Evolutionary conservation across 371 early-diverging fungal species (phyloP).

Genomic region (Apophysomyces ossiformis): DNA sequence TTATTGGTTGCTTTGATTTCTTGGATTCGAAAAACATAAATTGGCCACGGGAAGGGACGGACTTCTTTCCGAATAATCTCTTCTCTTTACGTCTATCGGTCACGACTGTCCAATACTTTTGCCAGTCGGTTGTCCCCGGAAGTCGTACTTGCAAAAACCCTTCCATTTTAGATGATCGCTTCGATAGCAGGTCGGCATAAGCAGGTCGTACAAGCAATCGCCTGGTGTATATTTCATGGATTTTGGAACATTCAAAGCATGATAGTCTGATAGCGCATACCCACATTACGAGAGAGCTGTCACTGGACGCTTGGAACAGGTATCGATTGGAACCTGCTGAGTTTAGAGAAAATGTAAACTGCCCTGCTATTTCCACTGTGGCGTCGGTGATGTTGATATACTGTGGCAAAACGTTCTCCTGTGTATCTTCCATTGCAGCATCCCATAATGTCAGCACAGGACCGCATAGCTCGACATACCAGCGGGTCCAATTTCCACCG

Average conservation of each 20-base stretch:
- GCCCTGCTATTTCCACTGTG: conserved; percentile 38
- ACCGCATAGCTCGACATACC: conserved; percentile 75
- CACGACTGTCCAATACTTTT: conserved; percentile 64
- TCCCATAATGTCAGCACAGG: conserved; percentile 69
- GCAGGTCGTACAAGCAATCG: conserved; percentile 51
- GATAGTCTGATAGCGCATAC: conserved; percentile 74
- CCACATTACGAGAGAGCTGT: conserved; percentile 39
- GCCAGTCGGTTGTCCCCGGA: conserved; percentile 67
- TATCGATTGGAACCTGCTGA: conserved; percentile 71
- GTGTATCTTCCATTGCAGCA: conserved; percentile 22
- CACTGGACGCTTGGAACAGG: conserved; percentile 52
- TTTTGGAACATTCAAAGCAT: conserved; percentile 73
- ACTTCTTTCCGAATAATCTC: conserved; percentile 60
- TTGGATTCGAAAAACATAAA: conserved; percentile 63
- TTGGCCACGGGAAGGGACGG: conserved; percentile 54
- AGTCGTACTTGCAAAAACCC: conserved; percentile 67
- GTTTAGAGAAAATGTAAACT: conserved; percentile 61
- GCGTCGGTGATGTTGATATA: conserved; percentile 77
- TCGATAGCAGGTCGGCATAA: conserved; percentile 8
- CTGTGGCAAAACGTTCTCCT: conserved; percentile 44
- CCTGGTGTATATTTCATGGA: conserved; percentile 79
- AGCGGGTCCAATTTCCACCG: conserved; percentile 62
- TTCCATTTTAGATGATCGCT: conserved; percentile 30
- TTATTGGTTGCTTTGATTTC: conserved; percentile 60
- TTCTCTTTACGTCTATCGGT: conserved; percentile 58